phyloP scores from a whole-genome alignment of 2,329 filamentous ascomycete species.

The Trichophyton verrucosum region DNA sequence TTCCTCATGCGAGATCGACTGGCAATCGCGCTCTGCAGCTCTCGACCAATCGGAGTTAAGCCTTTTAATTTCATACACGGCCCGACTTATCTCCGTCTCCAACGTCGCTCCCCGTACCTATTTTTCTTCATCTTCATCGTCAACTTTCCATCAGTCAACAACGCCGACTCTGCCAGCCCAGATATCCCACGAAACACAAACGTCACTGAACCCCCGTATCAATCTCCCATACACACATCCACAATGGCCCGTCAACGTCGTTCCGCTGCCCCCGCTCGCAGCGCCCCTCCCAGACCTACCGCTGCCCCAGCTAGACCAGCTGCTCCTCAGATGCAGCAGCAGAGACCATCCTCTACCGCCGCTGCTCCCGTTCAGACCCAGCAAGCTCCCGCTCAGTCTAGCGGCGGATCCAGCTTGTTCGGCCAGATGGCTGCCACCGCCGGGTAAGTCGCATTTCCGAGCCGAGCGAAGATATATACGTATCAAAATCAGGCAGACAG shows the following conservation, averaged over 20 bases:
- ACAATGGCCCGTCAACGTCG: slow-evolving; percentile 70
- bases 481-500: background rate
- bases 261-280: slow-evolving; percentile 40
- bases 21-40: background rate
- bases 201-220: background rate
- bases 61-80: background rate
- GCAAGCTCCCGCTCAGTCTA: slow-evolving; percentile 39
- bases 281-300: slow-evolving; percentile 54
- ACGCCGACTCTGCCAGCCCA: background rate
- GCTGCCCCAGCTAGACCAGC: slow-evolving; percentile 46
- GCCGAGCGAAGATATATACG: background rate
- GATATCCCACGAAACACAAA: background rate
- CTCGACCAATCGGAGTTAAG: background rate
- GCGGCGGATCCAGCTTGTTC: slow-evolving; percentile 70
- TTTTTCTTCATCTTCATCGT: background rate
- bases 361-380: slow-evolving; percentile 33
- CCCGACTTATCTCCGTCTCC: background rate
- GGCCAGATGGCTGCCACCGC: slow-evolving; percentile 96
- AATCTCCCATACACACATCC: slow-evolving; percentile 7
- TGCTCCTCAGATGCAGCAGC: slow-evolving; percentile 41
- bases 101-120: background rate
- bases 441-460: slow-evolving; percentile 55
- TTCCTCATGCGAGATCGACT: background rate
- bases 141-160: background rate
- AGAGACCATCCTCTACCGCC: slow-evolving; percentile 58